Conservation (phyloP, 2,329 filamentous ascomycete genomes). For the Herpotrichia juniperi region DNA sequence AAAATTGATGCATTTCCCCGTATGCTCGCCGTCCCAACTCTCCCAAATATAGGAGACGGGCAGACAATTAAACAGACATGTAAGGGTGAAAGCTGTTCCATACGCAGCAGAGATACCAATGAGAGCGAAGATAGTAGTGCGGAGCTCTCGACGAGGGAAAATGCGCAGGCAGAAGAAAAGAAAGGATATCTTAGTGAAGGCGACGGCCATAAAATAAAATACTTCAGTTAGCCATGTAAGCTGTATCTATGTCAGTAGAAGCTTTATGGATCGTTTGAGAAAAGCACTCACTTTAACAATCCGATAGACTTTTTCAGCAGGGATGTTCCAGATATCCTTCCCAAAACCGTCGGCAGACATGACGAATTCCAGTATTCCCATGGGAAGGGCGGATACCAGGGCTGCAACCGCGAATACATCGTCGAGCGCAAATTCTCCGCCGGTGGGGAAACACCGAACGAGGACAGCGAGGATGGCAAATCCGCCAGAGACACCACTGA, state of each 20-base stretch:
- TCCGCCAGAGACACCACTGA: conserved; percentile 32
- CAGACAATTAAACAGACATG: conserved; percentile 39
- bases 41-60: conserved; percentile 43
- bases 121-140: conserved; percentile 22
- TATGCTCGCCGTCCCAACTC: conserved; percentile 33
- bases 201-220: conserved; percentile 37
- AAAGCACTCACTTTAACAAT: conserved; percentile 36
- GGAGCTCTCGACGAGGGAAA: conserved; percentile 28
- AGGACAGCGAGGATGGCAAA: conserved; percentile 39
- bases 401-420: conserved; percentile 17
- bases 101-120: conserved; percentile 32
- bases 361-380: conserved; percentile 18
- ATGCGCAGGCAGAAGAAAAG: conserved; percentile 40
- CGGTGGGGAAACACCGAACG: conserved; percentile 30
- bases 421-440: conserved; percentile 16
- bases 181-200: conserved; percentile 35
- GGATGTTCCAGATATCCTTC: conserved; percentile 58
- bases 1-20: conserved; percentile 43
- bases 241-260: conserved; percentile 8
- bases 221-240: conserved; percentile 26
- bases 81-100: conserved; percentile 27
- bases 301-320: conserved; percentile 46
- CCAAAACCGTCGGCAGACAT: conserved; percentile 47
- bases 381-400: conserved; percentile 13
- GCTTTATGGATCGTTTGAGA: neutral